Evolutionary conservation across 176 grass and related monocot genomes (phyloP), one percentile per base, ranked within the genome.

Genomic region (Musa acuminata): DNA sequence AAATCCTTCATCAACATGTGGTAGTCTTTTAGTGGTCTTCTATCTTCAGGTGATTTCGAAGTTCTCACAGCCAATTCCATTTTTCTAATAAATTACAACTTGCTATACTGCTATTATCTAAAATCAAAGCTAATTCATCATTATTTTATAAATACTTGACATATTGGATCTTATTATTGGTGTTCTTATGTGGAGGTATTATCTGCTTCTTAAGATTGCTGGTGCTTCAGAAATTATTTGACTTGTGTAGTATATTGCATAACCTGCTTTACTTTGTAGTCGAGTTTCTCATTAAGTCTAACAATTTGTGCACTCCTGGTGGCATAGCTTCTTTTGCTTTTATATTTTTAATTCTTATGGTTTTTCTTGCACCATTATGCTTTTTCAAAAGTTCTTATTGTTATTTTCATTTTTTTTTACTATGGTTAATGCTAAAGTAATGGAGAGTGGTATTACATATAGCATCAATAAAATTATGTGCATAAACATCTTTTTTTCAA

Each of bases 11-110:
- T 75, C 71, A 77, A 79, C 79, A 78, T 85, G 73, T 73, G 90
- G 94, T 76, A 98, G 87, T 74, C 84, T 98, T 66, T 83, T 97
- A 80, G 88, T 93, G 43, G 90, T 98, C 70, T 98, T 91, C 78
- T 98, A 98, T 64, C 90, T 98, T 65, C 90, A 90, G 94, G 94
- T 93, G 55, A 77, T 77, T 64, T 77, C 1, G 23, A 49, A 62
- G 13, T 25, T 29, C 59, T 74, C 57, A 19, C 65, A 29, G 17
- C 22, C 55, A 66, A 55, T 83, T 16, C 67, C 35, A 8, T 66
- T 78, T 11, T 27, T 24, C 62, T 21, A 43, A 67, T n/a, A 53
- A 21, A 60, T 58, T 76, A 21, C 12, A 62, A 57, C 5, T 58
- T 26, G 35, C 55, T 82, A 13, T 2, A 52, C 26, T 67, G 10